phyloP scores from a whole-genome alignment of 805 yeast species.

The Candida silvicultrix region DNA sequence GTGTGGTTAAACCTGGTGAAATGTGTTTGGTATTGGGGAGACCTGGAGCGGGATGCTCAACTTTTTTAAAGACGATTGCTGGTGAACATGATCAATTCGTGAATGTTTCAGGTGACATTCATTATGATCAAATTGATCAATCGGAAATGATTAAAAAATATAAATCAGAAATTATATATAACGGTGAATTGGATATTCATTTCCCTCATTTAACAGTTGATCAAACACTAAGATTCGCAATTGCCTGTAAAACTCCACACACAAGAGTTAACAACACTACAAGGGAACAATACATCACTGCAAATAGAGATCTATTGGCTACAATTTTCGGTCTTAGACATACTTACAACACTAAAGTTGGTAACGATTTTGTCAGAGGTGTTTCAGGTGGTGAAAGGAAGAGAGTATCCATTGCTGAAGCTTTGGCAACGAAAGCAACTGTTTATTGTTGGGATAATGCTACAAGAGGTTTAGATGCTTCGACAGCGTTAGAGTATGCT shows the following conservation, averaged over 20 bases:
- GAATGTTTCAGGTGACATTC: slow-evolving; percentile 46
- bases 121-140: slow-evolving; percentile 57
- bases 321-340: slow-evolving; percentile 56
- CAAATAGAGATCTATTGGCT: slow-evolving; percentile 40
- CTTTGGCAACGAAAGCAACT: slow-evolving; percentile 56
- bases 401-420: slow-evolving; percentile 80
- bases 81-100: slow-evolving; percentile 42
- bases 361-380: slow-evolving; percentile 59
- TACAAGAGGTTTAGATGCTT: slow-evolving; percentile 80
- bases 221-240: slow-evolving; percentile 66
- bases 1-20: slow-evolving; percentile 54
- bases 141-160: slow-evolving; percentile 51
- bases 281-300: slow-evolving; percentile 41
- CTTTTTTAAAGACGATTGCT: slow-evolving; percentile 58
- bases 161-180: slow-evolving; percentile 51
- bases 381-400: slow-evolving; percentile 85
- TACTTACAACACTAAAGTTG: slow-evolving; percentile 54
- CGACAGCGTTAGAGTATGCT: slow-evolving; percentile 74
- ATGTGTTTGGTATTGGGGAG: slow-evolving; percentile 62
- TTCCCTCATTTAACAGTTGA: slow-evolving; percentile 74
- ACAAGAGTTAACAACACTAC: slow-evolving; percentile 41
- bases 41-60: slow-evolving; percentile 78
- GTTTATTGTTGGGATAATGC: slow-evolving; percentile 77
- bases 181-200: slow-evolving; percentile 63
- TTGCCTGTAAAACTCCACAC: slow-evolving; percentile 61